phyloP scores from a whole-genome alignment of 768 basidiomycete species.

The Infundibulicybe gibba region DNA sequence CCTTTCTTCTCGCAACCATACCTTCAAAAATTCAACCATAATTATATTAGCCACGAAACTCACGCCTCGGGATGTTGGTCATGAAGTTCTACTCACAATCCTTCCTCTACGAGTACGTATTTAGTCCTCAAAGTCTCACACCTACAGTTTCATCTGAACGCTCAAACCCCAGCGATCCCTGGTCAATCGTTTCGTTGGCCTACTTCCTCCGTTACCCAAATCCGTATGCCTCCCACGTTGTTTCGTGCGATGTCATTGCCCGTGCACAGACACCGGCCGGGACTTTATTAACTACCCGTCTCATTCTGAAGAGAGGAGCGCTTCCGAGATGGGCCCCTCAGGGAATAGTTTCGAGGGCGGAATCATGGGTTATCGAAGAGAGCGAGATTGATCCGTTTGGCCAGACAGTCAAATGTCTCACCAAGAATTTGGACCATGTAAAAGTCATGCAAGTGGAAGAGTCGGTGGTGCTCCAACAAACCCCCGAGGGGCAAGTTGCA shows the following conservation, averaged over 20 bases:
- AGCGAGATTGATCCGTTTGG: slow-evolving; percentile 88
- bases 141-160: slow-evolving; percentile 11
- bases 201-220: slow-evolving; percentile 97
- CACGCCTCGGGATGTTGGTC: slow-evolving; percentile 24
- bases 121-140: background rate
- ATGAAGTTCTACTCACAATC: slow-evolving; percentile 60
- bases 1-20: too few relatives aligned
- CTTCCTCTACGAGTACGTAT: slow-evolving; percentile 50
- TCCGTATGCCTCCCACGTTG: slow-evolving; percentile 88
- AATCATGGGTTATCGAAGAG: slow-evolving; percentile 94
- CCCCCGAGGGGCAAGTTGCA: slow-evolving; percentile 61
- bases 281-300: slow-evolving; percentile 78
- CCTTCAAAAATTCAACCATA: background rate
- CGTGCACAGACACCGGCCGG: slow-evolving; percentile 72
- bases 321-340: slow-evolving; percentile 89
- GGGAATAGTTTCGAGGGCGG: slow-evolving; percentile 78
- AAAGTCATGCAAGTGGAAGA: slow-evolving; percentile 94
- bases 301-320: slow-evolving; percentile 90
- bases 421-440: slow-evolving; percentile 90
- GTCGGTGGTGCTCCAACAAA: slow-evolving; percentile 66
- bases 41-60: background rate
- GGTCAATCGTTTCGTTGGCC: slow-evolving; percentile 89
- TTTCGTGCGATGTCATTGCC: slow-evolving; percentile 94
- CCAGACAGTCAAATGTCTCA: slow-evolving; percentile 71
- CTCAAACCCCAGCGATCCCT: slow-evolving; percentile 68